These are phyloP conservation scores for Letharia lupina DNA, from an alignment of 495 filamentous ascomycete species.

Conservation along the genomic window DNA sequence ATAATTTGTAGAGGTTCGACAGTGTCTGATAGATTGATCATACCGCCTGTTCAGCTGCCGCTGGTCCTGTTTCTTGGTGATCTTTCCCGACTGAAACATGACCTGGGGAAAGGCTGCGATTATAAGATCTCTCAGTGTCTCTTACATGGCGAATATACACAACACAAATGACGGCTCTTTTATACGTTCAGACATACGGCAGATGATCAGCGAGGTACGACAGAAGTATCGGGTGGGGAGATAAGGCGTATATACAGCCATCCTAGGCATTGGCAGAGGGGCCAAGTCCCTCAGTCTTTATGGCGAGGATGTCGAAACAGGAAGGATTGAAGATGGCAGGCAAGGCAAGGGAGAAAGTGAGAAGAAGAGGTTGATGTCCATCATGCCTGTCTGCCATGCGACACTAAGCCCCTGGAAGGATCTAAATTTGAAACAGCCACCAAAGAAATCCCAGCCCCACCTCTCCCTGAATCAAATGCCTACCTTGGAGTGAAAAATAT, in stretches of 20 bases:
- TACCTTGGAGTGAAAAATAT: no score
- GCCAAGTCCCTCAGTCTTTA: no score
- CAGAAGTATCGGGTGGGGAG: background rate
- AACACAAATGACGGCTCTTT: background rate
- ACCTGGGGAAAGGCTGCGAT: background rate
- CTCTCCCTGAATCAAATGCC: background rate
- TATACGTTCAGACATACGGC: background rate
- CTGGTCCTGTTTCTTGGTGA: background rate
- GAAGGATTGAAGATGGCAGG: background rate
- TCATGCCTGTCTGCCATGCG: background rate
- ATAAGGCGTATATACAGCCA: background rate
- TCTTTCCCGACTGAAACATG: background rate
- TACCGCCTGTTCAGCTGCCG: background rate
- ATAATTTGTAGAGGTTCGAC: background rate
- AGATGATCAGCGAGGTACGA: background rate
- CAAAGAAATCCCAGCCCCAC: background rate
- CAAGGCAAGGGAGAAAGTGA: background rate
- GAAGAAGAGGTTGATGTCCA: background rate
- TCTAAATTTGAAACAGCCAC: constrained; percentile 6
- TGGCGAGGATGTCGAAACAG: no score
- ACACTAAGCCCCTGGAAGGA: background rate
- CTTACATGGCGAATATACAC: background rate
- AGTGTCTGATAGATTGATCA: background rate
- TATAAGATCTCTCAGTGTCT: background rate
- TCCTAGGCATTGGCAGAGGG: no score